Conservation (phyloP, 208 protist species). For the Leishmania turanica region DNA sequence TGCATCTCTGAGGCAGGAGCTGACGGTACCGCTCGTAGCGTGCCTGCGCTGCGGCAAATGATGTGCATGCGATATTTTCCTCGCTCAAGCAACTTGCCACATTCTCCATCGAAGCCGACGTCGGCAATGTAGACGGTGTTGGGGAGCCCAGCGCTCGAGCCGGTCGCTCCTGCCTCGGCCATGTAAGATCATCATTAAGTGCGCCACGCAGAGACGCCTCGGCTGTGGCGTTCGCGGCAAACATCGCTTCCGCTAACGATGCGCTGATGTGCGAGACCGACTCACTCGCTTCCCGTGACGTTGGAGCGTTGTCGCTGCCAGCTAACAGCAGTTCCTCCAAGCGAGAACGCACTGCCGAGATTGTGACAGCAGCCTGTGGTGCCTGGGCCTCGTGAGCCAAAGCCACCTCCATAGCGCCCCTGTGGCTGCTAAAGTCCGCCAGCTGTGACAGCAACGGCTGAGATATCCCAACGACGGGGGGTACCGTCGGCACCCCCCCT, state of each 20-base stretch:
- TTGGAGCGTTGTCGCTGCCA: no score
- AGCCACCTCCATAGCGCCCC: neutral
- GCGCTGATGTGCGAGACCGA: neutral
- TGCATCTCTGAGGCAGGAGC: neutral
- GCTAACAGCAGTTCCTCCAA: neutral
- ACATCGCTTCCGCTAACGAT: neutral
- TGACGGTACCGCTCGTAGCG: constrained; percentile 17
- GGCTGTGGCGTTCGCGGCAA: neutral
- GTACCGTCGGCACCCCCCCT: neutral
- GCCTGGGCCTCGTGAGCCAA: neutral
- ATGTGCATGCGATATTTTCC: neutral
- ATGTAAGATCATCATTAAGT: neutral
- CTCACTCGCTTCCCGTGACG: neutral
- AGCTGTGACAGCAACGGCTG: neutral
- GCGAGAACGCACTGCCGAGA: neutral
- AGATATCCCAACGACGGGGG: neutral
- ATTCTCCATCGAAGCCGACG: neutral
- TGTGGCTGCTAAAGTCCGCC: neutral
- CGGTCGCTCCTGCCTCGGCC: neutral
- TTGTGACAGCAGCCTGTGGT: neutral
- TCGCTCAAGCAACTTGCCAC: neutral
- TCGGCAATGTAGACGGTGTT: neutral
- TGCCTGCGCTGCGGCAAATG: constrained; percentile 19
- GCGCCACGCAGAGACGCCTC: neutral
- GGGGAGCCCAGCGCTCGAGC: no score